Evolutionary conservation across 1,139 yeast species (phyloP), one percentile per base, ranked within the genome.

Genomic region (Hemisphaericaspora subhashii): DNA sequence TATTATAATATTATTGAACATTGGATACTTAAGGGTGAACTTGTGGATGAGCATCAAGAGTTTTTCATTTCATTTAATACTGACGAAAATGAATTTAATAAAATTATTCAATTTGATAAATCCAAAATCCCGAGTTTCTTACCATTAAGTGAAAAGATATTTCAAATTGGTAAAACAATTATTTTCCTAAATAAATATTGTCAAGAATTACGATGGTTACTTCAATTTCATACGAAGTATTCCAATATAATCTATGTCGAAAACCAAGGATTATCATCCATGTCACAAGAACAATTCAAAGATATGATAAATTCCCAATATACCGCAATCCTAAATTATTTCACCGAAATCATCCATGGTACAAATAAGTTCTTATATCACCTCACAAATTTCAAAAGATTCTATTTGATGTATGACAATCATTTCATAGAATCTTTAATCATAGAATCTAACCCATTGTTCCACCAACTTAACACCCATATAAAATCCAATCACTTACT

Each of bases 101-200:
- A 67, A 38, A 69, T 70, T 4, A 65, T 72, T 17, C 47, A 53
- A 31, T 67, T 52, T 42, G 36, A 55, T 24, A 58, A 66, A 0
- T 60, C 60, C 1, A 76, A 70, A 46, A 69, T 84, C 1, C 97
- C 97, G 0, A 55, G 60, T 7, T 86, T 84, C 52, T 53, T 63
- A 30, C 53, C 59, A 32, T 53, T 55, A 5, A 81, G 87, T 2
- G 57, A 64, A 18, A 74, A 77, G 47, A 76, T 86, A 8, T 84
- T 74, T 49, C 86, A 87, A 42, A 81, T 86, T 18, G 98, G 98
- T 1, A 82, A 85, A 48, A 78, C 87, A 12, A 66, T 84, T n/a
- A 73, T 80, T 28, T 90, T 84, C 54, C 62, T 92, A 33, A 77
- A 81, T 34, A 69, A 68, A 25, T 77, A 78, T 36, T 86, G 97